Evolutionary conservation across 2,329 filamentous ascomycete species (phyloP).

Genomic region (Epichloe typhina): DNA sequence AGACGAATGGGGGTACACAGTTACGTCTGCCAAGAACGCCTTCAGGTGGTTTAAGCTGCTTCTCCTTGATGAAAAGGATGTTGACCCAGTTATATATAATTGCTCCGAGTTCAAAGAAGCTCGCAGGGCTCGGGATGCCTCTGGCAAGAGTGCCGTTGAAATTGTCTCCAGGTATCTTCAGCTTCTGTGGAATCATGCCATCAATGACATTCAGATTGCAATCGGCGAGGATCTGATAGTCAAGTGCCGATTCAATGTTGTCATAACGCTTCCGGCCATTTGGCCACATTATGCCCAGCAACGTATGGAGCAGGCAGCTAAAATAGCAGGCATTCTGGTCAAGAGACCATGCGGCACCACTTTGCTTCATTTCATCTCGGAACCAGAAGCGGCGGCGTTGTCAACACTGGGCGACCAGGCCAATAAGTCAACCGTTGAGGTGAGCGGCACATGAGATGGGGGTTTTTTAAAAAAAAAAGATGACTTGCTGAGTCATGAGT

Average conservation of each 20-base stretch:
- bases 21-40: constrained; percentile 11
- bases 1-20: constrained; percentile 20
- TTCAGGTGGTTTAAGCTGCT: constrained; percentile 30
- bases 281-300: constrained; percentile 27
- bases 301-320: constrained; percentile 23
- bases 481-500: neutral
- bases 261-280: constrained; percentile 32
- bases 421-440: constrained; percentile 10
- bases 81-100: constrained; percentile 10
- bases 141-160: constrained; percentile 13
- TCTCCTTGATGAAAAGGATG: constrained; percentile 19
- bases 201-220: constrained; percentile 14
- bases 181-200: constrained; percentile 19
- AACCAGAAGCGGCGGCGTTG: constrained; percentile 33
- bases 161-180: constrained; percentile 20
- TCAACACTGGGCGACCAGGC: constrained; percentile 20
- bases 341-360: constrained; percentile 16
- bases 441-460: neutral
- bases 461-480: too few relatives aligned
- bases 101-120: constrained; percentile 13
- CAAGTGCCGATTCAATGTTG: constrained; percentile 19
- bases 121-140: rapidly evolving
- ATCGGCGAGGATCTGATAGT: constrained; percentile 13
- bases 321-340: constrained; percentile 22
- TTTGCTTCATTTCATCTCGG: constrained; percentile 21